Base-by-base conservation (phyloP, 2,329 filamentous ascomycete species). In the Metarhizium anisopliae region DNA sequence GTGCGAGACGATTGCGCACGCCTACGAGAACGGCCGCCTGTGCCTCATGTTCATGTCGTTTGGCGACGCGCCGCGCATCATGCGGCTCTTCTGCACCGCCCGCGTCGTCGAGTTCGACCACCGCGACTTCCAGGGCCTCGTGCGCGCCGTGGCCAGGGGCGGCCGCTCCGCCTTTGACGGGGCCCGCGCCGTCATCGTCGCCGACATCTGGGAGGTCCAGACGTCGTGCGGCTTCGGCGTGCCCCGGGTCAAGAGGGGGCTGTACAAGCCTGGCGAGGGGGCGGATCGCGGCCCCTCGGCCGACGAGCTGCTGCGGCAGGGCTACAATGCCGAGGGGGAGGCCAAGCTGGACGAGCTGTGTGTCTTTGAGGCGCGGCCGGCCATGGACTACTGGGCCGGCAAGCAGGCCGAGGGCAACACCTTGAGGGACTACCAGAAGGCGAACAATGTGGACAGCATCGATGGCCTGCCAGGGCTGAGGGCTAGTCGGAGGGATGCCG, bases 41-140 rank as follows among this genome's bases (percentile, higher is more conserved):
- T 90, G 86, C 6, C 72, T 92, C 64, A 84, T 90, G 78, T 90
- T 91, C 71, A 86, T 80, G 67, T 84, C 81, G 25, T 88, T 87
- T 59, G 81, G 79, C 1, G 61, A 72, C 4, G 65, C 72, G 0
- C 84, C 85, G 16, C 75, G 82, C 55, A 88, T 89, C 63, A 66
- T 87, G 67, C 74, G 85, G 5, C 74, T 87, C 52, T 87, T 85
- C 66, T 86, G 84, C 66, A 75, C 64, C 8, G 80, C 80, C 4
- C 68, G 65, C 5, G 79, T 87, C 7, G 70, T 87, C 3, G 85
- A 89, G 67, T 81, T 77, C 69, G 79, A 81, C 58, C 72, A 79
- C 11, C 70, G 73, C 1, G 70, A 68, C 14, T 85, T 84, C 40
- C 61, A 61, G 66, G 2, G 63, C 64, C 68, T 78, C 55, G 78